Conservation (phyloP, 768 basidiomycete species). For the Neoboletus brunneissimus region DNA sequence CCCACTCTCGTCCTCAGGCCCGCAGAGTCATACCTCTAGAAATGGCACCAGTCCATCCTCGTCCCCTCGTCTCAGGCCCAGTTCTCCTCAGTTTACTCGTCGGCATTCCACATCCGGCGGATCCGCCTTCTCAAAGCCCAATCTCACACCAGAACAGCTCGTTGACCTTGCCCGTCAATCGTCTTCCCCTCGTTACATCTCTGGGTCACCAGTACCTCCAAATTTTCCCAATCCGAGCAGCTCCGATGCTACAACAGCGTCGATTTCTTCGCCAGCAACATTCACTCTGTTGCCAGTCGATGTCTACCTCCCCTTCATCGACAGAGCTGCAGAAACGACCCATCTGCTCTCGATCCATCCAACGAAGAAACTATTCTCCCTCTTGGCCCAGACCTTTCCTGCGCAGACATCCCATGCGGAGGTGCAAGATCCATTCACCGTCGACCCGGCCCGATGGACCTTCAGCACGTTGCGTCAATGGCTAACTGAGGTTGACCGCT, state of each 20-base stretch:
- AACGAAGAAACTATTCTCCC: slow-evolving; percentile 66
- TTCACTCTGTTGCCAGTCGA: slow-evolving; percentile 77
- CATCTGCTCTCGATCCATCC: slow-evolving; percentile 63
- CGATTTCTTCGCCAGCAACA: slow-evolving; percentile 44
- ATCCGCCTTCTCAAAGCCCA: slow-evolving; percentile 41
- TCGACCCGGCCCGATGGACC: slow-evolving; percentile 69
- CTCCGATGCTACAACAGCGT: background rate
- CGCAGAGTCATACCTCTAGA: slow-evolving; percentile 32
- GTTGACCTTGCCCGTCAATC: slow-evolving; percentile 69
- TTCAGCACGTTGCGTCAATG: slow-evolving; percentile 67
- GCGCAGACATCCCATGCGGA: slow-evolving; percentile 28
- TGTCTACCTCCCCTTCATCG: slow-evolving; percentile 82
- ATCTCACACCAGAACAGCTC: slow-evolving; percentile 69
- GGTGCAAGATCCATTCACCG: slow-evolving; percentile 35
- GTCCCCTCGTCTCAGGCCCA: slow-evolving; percentile 48
- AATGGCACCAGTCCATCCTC: slow-evolving; percentile 33
- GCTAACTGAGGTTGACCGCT: slow-evolving; percentile 62
- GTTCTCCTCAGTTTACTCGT: slow-evolving; percentile 41
- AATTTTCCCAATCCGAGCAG: slow-evolving; percentile 2
- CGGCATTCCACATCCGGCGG: slow-evolving; percentile 33
- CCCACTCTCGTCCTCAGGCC: slow-evolving; percentile 24
- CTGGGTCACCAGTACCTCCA: background rate
- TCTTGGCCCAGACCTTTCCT: slow-evolving; percentile 70
- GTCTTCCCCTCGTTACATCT: slow-evolving; percentile 38
- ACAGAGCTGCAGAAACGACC: slow-evolving; percentile 73